Evolutionary conservation across 2,329 filamentous ascomycete species (phyloP).

Genomic region (Aspergillus nomiae): DNA sequence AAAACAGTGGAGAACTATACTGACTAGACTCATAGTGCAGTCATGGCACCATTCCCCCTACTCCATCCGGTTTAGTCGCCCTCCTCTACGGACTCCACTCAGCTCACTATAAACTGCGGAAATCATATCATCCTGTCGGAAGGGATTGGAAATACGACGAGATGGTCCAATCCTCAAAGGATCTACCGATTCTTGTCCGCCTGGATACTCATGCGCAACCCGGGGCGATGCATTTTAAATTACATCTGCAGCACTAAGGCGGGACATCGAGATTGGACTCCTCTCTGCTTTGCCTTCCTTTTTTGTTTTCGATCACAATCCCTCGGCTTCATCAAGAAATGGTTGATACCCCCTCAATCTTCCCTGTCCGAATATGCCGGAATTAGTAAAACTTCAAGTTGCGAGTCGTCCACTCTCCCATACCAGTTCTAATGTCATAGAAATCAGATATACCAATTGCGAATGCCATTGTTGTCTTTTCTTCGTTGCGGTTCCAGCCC

Average conservation of each 20-base stretch:
- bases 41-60: background rate
- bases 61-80: background rate
- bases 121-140: slow-evolving; percentile 1
- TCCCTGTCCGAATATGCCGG: background rate
- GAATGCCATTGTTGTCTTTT: background rate
- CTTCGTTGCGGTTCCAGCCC: background rate
- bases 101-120: background rate
- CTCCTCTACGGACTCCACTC: background rate
- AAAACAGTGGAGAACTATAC: background rate
- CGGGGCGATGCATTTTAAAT: background rate
- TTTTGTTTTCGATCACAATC: background rate
- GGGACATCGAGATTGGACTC: background rate
- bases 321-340: background rate
- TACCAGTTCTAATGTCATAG: background rate
- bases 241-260: slow-evolving; percentile 2
- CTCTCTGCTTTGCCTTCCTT: background rate
- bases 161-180: background rate
- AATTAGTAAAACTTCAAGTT: background rate
- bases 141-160: background rate
- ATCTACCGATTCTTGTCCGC: background rate
- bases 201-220: background rate
- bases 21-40: background rate
- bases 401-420: background rate
- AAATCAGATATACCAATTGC: background rate
- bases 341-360: background rate